Evolutionary conservation across 768 basidiomycete species (phyloP).

Genomic region (Lepiota venenata): DNA sequence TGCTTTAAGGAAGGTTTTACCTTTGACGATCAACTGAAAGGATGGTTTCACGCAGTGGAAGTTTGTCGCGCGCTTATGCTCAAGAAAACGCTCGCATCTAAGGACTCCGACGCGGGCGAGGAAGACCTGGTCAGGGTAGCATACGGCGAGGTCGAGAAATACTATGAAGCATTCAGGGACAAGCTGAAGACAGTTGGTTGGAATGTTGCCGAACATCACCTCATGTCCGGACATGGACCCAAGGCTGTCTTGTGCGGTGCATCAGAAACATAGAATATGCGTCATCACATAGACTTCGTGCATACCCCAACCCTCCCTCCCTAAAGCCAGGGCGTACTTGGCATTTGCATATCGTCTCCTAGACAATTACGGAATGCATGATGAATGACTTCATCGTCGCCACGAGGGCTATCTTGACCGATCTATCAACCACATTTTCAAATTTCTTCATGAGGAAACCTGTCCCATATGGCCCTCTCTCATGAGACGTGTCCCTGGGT

Average conservation of each 20-base stretch:
- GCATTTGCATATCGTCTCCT: neutral
- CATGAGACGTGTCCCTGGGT: no score
- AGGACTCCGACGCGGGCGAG: neutral
- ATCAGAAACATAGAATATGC: neutral
- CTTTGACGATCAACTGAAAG: constrained; percentile 47
- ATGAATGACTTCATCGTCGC: no score
- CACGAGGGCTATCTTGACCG: no score
- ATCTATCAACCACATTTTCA: no score
- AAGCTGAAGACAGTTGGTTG: constrained; percentile 1
- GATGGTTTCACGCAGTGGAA: constrained; percentile 44
- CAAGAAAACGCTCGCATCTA: neutral
- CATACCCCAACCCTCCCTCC: neutral
- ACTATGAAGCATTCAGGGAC: neutral
- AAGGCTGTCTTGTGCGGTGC: constrained; percentile 1
- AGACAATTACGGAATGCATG: no score
- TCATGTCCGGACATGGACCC: constrained; percentile 5
- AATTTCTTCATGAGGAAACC: no score
- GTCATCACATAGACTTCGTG: neutral
- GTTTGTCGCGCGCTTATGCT: constrained; percentile 2
- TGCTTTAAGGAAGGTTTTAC: constrained; percentile 49
- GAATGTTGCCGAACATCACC: constrained; percentile 2
- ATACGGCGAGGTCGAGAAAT: neutral
- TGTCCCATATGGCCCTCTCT: no score
- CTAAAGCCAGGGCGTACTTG: neutral
- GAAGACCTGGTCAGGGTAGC: neutral